phyloP scores from a whole-genome alignment of 345 rosid genomes.

The Bretschneidera sinensis region DNA sequence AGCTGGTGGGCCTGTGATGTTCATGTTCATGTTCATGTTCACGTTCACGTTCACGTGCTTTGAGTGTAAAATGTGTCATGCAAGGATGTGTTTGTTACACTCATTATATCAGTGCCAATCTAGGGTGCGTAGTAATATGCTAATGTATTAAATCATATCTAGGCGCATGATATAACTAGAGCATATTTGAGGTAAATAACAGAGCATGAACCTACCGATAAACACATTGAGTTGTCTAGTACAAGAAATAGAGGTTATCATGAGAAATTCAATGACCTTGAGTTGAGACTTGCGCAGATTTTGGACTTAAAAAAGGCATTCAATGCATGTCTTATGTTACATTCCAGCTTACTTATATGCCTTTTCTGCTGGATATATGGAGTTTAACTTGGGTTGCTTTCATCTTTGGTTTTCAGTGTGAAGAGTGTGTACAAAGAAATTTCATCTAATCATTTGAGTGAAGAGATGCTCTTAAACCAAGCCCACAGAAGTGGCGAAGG shows the following conservation, averaged over 20 bases:
- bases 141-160: too few relatives aligned
- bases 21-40: background rate
- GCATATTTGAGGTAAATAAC: too few relatives aligned
- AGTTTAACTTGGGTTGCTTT: slow-evolving; percentile 25
- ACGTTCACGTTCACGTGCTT: too few relatives aligned
- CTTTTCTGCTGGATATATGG: too few relatives aligned
- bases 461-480: slow-evolving; percentile 38
- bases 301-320: background rate
- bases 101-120: too few relatives aligned
- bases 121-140: too few relatives aligned
- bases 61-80: background rate
- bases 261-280: too few relatives aligned
- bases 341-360: background rate
- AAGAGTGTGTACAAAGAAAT: slow-evolving; percentile 30
- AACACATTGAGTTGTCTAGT: too few relatives aligned
- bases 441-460: slow-evolving; percentile 37
- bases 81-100: too few relatives aligned
- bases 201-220: too few relatives aligned
- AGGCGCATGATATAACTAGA: too few relatives aligned
- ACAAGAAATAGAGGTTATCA: too few relatives aligned
- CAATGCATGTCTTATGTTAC: background rate
- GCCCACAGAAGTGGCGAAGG: slow-evolving; percentile 43
- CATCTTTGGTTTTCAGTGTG: slow-evolving; percentile 32
- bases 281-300: background rate
- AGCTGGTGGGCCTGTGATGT: background rate